Evolutionary conservation across 495 filamentous ascomycete genomes (phyloP).

Genomic region (Tuber melanosporum): DNA sequence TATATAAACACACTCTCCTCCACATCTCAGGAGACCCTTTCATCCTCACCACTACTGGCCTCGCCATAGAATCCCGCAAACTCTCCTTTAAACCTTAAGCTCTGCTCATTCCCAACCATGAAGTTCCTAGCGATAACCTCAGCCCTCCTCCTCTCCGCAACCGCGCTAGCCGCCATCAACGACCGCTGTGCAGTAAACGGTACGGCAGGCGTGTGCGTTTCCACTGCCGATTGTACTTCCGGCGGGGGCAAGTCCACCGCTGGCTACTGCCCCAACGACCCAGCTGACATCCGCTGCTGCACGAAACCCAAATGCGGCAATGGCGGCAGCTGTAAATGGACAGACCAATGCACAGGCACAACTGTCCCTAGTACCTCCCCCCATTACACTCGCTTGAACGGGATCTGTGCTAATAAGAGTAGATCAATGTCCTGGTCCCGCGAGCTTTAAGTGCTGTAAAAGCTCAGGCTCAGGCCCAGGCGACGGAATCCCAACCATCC

Average conservation of each 20-base stretch:
- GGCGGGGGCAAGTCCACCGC: slow-evolving; percentile 41
- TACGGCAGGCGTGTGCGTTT: slow-evolving; percentile 44
- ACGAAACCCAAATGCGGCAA: slow-evolving; percentile 43
- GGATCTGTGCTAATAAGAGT: slow-evolving; percentile 6
- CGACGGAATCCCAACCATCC: slow-evolving; percentile 37
- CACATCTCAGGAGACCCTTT: background rate
- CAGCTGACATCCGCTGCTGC: slow-evolving; percentile 46
- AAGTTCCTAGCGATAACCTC: background rate
- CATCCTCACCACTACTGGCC: background rate
- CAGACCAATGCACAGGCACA: slow-evolving; percentile 43
- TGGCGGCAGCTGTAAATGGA: slow-evolving; percentile 44
- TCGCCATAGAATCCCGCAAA: background rate
- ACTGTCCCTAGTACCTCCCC: slow-evolving; percentile 9
- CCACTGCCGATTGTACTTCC: slow-evolving; percentile 38
- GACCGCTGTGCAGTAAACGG: slow-evolving; percentile 42
- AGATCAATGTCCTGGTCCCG: slow-evolving; percentile 45
- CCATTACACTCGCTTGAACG: background rate
- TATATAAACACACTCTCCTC: background rate
- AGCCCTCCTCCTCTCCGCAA: slow-evolving; percentile 33
- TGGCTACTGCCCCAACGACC: slow-evolving; percentile 44
- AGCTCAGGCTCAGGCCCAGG: slow-evolving; percentile 31
- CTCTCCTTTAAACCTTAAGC: background rate
- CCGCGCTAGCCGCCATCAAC: slow-evolving; percentile 41
- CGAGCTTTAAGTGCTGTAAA: slow-evolving; percentile 45
- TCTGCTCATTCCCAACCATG: slow-evolving; percentile 4